Percentiles rank a stretch among this genome's conserved stretches.
phyloP scores from a whole-genome alignment of 306 rosid species.

The Ormosia emarginata region DNA sequence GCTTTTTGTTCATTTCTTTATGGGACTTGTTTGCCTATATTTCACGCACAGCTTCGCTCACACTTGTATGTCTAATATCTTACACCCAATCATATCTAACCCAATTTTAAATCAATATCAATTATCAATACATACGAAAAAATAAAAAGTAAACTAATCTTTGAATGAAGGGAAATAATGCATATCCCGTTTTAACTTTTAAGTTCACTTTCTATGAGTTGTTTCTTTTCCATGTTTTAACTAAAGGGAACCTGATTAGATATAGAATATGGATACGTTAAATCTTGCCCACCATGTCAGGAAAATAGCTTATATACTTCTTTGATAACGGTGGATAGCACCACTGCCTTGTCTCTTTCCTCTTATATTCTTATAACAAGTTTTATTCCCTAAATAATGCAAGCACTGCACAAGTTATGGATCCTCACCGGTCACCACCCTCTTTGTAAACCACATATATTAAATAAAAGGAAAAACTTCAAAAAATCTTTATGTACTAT shows the following conservation, averaged over 20 bases:
- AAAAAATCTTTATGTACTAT: no score
- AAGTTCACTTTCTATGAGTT: background rate
- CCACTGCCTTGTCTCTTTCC: slow-evolving; percentile 36
- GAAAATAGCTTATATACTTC: slow-evolving; percentile 16
- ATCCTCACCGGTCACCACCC: background rate
- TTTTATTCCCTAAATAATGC: slow-evolving; percentile 42
- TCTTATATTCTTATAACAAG: slow-evolving; percentile 7
- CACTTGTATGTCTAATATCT: background rate
- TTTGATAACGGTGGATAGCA: slow-evolving; percentile 35
- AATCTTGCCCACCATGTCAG: slow-evolving; percentile 26
- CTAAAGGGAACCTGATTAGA: slow-evolving; percentile 17
- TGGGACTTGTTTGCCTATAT: no score
- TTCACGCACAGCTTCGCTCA: background rate
- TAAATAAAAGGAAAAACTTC: no score
- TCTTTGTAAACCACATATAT: slow-evolving; percentile 12
- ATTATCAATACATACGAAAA: background rate
- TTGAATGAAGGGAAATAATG: background rate
- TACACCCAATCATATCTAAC: slow-evolving; percentile 18
- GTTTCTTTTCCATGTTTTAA: slow-evolving; percentile 17
- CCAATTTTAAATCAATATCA: background rate
- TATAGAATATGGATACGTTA: background rate
- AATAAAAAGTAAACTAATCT: background rate
- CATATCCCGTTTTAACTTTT: background rate
- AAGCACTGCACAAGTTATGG: background rate
- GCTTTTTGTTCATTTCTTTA: no score